Base-by-base conservation (phyloP, 495 filamentous ascomycete species). In the Hyphodiscus hymeniophilus region DNA sequence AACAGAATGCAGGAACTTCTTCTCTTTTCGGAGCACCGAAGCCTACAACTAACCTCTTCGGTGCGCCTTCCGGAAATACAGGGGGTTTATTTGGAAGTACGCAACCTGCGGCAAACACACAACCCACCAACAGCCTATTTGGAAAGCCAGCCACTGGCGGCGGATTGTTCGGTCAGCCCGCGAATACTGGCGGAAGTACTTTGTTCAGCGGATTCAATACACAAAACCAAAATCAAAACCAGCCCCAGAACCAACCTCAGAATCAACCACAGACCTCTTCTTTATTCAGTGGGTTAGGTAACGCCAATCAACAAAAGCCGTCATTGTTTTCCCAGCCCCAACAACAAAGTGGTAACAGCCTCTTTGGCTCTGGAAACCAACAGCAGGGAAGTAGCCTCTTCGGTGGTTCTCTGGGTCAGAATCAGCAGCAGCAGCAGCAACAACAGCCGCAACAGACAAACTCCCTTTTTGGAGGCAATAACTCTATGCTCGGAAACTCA, bases 341-440 rank as follows among this genome's bases (percentile, higher is more conserved):
- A 11, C 60, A 62, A 24, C 56, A 67, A 18, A 31, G 32, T 30
- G 67, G 70, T 3, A 62, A 72, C 24, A 75, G 84, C 51, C 60
- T 94, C 22, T 91, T 92, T 51, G 82, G 17, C 23, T 16, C 39
- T 15, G 60, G 52, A 28, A 66, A 68, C n/a, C 81, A 81, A 63
- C 63, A 70, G 48, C 52, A 55, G 50, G 62, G 54, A 43, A 58
- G 57, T 40, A 64, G 68, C 52, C 63, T 65, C 28, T 66, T 69
- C 44, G 65, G 68, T 26, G 55, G 48, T 3, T 28, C 26, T 28
- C 26, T 28, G 21, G 56, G 45, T 39, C 54, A 44, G 15, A 60
- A 61, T 23, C 59, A 63, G 13, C 72, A 76, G 48, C 71, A 73
- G 38, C 71, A 72, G 38, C 70, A 73, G 28, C 63, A 63, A 8